phyloP scores from a whole-genome alignment of 73 alveolate genomes.

The Tetrahymena thermophila region DNA sequence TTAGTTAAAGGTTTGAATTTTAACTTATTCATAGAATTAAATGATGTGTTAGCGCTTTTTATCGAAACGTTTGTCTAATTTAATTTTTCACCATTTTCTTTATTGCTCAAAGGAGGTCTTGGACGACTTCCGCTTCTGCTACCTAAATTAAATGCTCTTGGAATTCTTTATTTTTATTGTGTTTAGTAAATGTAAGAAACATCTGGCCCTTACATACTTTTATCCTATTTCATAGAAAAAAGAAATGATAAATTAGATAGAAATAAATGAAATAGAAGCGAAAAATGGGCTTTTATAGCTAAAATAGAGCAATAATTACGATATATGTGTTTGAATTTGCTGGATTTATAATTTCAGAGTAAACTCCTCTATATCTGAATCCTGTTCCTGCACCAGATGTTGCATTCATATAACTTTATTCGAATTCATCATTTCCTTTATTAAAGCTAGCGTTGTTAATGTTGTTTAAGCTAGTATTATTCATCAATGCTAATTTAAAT shows the following conservation, averaged over 20 bases:
- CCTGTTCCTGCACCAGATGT: constrained; percentile 1
- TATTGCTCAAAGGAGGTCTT: constrained; percentile 9
- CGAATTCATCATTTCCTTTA: background rate
- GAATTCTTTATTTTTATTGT: constrained; percentile 13
- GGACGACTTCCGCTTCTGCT: constrained; percentile 11
- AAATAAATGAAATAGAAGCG: background rate
- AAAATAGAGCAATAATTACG: constrained; percentile 7
- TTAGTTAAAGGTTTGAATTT: background rate
- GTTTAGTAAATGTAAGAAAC: background rate
- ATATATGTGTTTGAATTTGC: constrained; percentile 18
- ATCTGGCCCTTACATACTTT: background rate
- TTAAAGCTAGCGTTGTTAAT: background rate
- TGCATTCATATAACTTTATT: background rate
- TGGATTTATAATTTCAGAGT: constrained; percentile 44
- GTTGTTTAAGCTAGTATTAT: background rate
- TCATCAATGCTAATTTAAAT: background rate
- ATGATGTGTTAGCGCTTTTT: background rate
- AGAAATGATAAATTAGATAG: background rate
- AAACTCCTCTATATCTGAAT: constrained; percentile 28
- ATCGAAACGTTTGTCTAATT: background rate
- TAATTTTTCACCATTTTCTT: background rate
- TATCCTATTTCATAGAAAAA: background rate
- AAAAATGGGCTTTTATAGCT: background rate
- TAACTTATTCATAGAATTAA: background rate
- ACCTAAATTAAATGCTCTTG: constrained; percentile 25